phyloP scores from a whole-genome alignment of 306 rosid species.

The Purshia tridentata region DNA sequence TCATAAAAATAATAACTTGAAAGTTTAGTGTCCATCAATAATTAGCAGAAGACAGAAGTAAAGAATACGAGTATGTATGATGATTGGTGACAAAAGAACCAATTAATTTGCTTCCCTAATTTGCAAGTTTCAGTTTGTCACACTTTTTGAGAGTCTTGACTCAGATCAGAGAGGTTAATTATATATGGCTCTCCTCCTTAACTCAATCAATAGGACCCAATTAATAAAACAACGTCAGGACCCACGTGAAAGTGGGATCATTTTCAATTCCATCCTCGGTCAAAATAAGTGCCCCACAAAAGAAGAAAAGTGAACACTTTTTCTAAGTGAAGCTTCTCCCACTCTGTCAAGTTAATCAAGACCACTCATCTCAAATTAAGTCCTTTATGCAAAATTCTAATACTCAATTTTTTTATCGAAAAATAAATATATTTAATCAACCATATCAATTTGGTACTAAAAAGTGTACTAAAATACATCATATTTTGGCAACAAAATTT shows the following conservation, averaged over 20 bases:
- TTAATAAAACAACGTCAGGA: background rate
- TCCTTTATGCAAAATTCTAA: too few relatives aligned
- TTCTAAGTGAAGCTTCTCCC: constrained; percentile 3
- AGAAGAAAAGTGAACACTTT: constrained; percentile 12
- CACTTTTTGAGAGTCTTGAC: constrained; percentile 5
- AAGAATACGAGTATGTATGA: constrained; percentile 1
- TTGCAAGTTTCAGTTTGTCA: background rate
- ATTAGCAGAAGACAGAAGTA: constrained; percentile 8
- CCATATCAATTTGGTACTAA: too few relatives aligned
- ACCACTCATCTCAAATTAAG: too few relatives aligned
- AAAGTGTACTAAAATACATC: too few relatives aligned
- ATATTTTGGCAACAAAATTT: too few relatives aligned
- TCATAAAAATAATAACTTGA: background rate
- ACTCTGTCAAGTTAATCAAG: background rate
- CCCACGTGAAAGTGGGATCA: constrained; percentile 22
- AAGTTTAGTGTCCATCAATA: constrained; percentile 4
- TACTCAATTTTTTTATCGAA: too few relatives aligned
- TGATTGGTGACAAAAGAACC: constrained; percentile 4
- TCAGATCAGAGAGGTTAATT: background rate
- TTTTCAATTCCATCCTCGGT: constrained; percentile 16
- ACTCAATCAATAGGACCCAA: constrained; percentile 1
- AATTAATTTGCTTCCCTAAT: background rate
- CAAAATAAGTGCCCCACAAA: constrained; percentile 18
- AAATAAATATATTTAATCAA: too few relatives aligned
- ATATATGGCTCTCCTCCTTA: too few relatives aligned